Conservation (phyloP, 2,329 filamentous ascomycete species). For the Scytalidium sp. region DNA sequence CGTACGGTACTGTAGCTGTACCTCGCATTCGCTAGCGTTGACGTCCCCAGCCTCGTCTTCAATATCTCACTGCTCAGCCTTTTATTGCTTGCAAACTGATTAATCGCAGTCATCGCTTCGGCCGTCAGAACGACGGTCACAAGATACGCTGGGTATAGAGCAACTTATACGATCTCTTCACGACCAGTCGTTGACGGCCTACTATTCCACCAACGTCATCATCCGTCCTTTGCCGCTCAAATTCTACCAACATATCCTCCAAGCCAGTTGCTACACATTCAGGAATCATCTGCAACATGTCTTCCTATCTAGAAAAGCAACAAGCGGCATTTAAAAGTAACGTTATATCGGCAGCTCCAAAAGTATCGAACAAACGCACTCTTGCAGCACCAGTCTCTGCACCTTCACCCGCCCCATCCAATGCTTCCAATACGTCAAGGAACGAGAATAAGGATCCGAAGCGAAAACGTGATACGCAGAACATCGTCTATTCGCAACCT, state of each 20-base stretch:
- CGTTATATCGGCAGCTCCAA: constrained; percentile 61
- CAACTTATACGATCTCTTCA: too few species aligned
- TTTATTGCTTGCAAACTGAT: too few species aligned
- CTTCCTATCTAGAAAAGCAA: constrained; percentile 61
- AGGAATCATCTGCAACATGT: constrained; percentile 42
- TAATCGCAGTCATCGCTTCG: too few species aligned
- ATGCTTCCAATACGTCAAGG: constrained; percentile 47
- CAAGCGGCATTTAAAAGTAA: constrained; percentile 60
- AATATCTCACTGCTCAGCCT: neutral
- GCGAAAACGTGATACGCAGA: constrained; percentile 52
- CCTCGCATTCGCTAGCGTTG: neutral
- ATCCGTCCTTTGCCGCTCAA: too few species aligned
- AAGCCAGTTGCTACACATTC: neutral
- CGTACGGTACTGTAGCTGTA: too few species aligned
- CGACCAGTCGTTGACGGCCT: too few species aligned
- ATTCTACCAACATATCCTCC: neutral
- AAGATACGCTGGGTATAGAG: too few species aligned
- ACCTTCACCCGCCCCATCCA: constrained; percentile 61
- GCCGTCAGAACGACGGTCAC: too few species aligned
- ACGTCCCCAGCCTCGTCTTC: neutral
- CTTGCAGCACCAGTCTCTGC: constrained; percentile 49
- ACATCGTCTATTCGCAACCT: constrained; percentile 73
- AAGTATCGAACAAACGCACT: constrained; percentile 51
- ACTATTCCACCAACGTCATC: too few species aligned
- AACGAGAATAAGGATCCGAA: constrained; percentile 60